phyloP scores from a whole-genome alignment of 768 basidiomycete species.

The Collybia nuda region DNA sequence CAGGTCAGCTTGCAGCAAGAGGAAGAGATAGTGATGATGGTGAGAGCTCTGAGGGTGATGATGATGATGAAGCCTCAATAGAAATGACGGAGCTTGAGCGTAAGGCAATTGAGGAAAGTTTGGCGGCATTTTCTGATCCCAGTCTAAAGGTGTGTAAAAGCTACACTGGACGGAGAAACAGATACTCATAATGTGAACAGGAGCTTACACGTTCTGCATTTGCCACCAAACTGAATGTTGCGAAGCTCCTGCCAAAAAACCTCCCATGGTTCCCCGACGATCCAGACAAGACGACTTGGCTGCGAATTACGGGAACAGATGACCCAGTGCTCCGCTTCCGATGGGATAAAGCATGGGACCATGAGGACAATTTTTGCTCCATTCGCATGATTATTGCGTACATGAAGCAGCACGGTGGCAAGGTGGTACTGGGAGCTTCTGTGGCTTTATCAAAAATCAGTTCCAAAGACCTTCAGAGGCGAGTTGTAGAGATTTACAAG shows the following conservation, averaged over 20 bases:
- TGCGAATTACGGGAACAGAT: not conserved
- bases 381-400: constrained; percentile 5
- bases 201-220: not conserved
- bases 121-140: not conserved
- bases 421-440: not conserved
- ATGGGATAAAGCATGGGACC: not conserved
- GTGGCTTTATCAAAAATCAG: not conserved
- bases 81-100: not conserved
- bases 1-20: not conserved
- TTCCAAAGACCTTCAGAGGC: constrained; percentile 1
- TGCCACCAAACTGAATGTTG: not conserved
- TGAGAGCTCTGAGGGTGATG: too few relatives aligned
- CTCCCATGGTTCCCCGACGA: constrained; percentile 6
- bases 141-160: not conserved
- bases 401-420: constrained; percentile 1
- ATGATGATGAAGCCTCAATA: not conserved
- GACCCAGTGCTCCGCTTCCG: constrained; percentile 1
- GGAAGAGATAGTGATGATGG: too few relatives aligned
- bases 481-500: not conserved
- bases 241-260: not conserved
- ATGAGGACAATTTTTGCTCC: constrained; percentile 3
- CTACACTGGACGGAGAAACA: not conserved
- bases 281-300: constrained; percentile 6
- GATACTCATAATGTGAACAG: not conserved
- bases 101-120: not conserved